A percentile compares a stretch with the other conserved stretches of the same genome.
Conservation (phyloP, 2,329 filamentous ascomycete genomes). For the Bipolaris victoriae region DNA sequence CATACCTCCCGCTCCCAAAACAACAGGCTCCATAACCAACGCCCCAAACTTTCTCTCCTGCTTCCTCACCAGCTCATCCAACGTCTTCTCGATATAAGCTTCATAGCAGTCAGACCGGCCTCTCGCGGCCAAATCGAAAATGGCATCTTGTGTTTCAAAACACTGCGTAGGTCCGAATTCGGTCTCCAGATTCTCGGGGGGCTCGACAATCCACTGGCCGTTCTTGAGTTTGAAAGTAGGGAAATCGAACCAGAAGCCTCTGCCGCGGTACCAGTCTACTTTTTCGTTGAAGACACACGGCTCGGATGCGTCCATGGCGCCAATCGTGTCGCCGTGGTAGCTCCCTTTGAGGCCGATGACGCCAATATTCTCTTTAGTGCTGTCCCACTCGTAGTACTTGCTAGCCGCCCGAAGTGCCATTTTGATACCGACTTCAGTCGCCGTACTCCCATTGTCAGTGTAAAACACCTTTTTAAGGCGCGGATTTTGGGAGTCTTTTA, state of each 20-base stretch:
- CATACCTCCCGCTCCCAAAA: conserved; percentile 86
- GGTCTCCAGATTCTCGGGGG: conserved; percentile 58
- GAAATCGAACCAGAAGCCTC: conserved; percentile 81
- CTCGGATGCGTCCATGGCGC: conserved; percentile 84
- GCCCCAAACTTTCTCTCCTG: conserved; percentile 74
- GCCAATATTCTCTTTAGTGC: conserved; percentile 63
- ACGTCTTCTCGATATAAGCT: conserved; percentile 61
- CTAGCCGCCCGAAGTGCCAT: conserved; percentile 78
- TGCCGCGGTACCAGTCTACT: conserved; percentile 83
- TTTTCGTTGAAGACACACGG: conserved; percentile 80
- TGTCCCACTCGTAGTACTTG: conserved; percentile 69
- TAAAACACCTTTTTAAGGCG: conserved; percentile 77
- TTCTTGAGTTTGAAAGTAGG: conserved; percentile 71
- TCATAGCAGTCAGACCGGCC: conserved; percentile 59
- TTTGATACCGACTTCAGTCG: conserved; percentile 82
- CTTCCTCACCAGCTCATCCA: conserved; percentile 60
- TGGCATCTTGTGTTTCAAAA: conserved; percentile 41
- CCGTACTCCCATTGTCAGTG: conserved; percentile 83
- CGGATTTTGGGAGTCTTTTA: conserved; percentile 66
- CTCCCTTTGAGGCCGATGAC: conserved; percentile 78
- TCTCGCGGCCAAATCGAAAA: conserved; percentile 51
- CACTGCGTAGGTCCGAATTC: conserved; percentile 53
- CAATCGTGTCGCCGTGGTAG: conserved; percentile 88
- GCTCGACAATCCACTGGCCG: conserved; percentile 69
- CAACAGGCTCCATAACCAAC: conserved; percentile 78